Evolutionary conservation across 1,139 yeast species (phyloP).

Genomic region (Pichia sp.): DNA sequence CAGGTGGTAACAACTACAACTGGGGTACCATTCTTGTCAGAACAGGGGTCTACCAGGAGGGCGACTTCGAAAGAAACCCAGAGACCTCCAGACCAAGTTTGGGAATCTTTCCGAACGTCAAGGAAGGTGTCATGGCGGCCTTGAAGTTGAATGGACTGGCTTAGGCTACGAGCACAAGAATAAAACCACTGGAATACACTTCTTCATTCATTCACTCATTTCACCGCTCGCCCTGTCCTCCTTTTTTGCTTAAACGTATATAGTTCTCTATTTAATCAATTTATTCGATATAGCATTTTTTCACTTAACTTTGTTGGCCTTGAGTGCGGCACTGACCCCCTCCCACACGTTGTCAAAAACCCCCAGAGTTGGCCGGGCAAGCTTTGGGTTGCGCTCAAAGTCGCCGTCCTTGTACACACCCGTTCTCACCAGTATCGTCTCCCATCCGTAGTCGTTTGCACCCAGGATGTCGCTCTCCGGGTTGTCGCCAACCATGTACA

Average conservation of each 20-base stretch:
- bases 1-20: conserved; percentile 81
- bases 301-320: conserved; percentile 20
- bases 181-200: too few relatives aligned
- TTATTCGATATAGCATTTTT: background rate
- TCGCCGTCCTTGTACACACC: conserved; percentile 83
- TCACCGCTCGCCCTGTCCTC: background rate
- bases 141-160: conserved; percentile 29
- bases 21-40: conserved; percentile 83
- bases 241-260: background rate
- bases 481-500: conserved; percentile 95
- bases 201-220: background rate
- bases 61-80: conserved; percentile 42
- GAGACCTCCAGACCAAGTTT: conserved; percentile 41
- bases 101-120: conserved; percentile 48
- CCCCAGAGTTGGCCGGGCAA: conserved; percentile 46
- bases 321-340: conserved; percentile 39
- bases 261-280: background rate
- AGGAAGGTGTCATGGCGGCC: conserved; percentile 40
- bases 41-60: conserved; percentile 82
- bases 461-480: conserved; percentile 91
- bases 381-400: conserved; percentile 32
- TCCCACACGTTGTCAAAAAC: conserved; percentile 46
- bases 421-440: conserved; percentile 72
- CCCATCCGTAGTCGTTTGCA: conserved; percentile 86
- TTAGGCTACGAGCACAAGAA: too few relatives aligned